phyloP scores from a whole-genome alignment of 192 early-diverging fungal genomes.

The Coemansia sp. region DNA sequence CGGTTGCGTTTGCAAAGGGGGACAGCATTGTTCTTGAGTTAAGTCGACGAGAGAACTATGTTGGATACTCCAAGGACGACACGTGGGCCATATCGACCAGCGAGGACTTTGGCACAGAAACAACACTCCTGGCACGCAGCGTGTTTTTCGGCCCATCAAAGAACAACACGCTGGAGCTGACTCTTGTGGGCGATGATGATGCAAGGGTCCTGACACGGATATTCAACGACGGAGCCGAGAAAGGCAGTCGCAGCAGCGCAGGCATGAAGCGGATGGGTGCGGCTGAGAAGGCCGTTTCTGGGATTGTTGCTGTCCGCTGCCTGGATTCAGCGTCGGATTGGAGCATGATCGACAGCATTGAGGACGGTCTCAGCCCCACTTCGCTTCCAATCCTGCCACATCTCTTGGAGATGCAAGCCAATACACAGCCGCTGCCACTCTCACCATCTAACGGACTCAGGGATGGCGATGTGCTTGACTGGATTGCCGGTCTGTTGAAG shows the following conservation, averaged over 20 bases:
- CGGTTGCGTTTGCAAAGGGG: slow-evolving; percentile 24
- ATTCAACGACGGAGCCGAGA: slow-evolving; percentile 12
- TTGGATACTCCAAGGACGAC: slow-evolving; percentile 48
- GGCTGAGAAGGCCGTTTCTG: slow-evolving; percentile 12
- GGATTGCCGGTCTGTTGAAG: slow-evolving; percentile 7
- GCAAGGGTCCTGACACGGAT: slow-evolving; percentile 26
- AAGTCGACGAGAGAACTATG: slow-evolving; percentile 37
- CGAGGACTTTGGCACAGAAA: slow-evolving; percentile 29
- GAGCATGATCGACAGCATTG: slow-evolving; percentile 51
- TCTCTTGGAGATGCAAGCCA: slow-evolving; percentile 11
- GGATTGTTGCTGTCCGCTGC: slow-evolving; percentile 39
- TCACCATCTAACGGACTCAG: background rate
- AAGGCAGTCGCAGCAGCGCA: background rate
- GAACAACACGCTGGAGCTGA: slow-evolving; percentile 52
- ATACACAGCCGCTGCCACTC: background rate
- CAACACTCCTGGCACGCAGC: slow-evolving; percentile 48
- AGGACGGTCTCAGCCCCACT: slow-evolving; percentile 23
- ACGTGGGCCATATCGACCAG: slow-evolving; percentile 47
- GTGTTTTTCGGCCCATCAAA: slow-evolving; percentile 50
- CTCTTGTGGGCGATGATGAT: slow-evolving; percentile 44
- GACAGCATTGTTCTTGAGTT: slow-evolving; percentile 45
- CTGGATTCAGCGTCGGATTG: slow-evolving; percentile 46
- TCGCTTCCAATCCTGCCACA: slow-evolving; percentile 27
- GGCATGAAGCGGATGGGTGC: background rate
- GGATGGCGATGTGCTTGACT: slow-evolving; percentile 1